Percentiles rank a stretch among this genome's conserved stretches.
These are phyloP conservation scores for Mucor sp. DNA, from an alignment of 371 early-diverging fungal species.

Conservation along the genomic window DNA sequence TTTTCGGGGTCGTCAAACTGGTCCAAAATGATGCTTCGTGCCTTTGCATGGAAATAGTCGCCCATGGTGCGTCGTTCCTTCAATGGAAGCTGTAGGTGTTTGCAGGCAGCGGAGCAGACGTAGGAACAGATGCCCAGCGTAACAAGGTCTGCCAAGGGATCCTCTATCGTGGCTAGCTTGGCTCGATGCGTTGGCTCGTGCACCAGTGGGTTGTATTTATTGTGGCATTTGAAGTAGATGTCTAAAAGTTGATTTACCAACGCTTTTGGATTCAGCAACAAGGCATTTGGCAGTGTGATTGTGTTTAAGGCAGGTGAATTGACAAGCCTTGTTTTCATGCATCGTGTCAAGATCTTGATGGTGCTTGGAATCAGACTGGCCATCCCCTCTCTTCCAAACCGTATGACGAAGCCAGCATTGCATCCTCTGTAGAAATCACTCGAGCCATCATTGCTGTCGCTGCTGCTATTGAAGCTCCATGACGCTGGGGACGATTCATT, in stretches of 20 bases:
- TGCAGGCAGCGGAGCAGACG: slow-evolving; percentile 15
- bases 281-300: neutral
- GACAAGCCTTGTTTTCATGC: neutral
- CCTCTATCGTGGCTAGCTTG: neutral
- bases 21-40: slow-evolving; percentile 16
- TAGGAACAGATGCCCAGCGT: slow-evolving; percentile 12
- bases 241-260: slow-evolving; percentile 1
- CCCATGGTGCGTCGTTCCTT: slow-evolving; percentile 11
- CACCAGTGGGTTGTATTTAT: slow-evolving; percentile 1
- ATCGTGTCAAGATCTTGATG: neutral
- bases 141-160: slow-evolving; percentile 5
- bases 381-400: neutral
- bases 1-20: slow-evolving; percentile 24
- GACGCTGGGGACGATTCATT: neutral
- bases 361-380: neutral
- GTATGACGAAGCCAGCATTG: neutral
- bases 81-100: neutral
- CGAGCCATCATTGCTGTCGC: neutral
- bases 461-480: neutral
- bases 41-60: slow-evolving; percentile 16
- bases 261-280: neutral
- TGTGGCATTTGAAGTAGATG: slow-evolving; percentile 19
- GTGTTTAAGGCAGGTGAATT: neutral
- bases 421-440: neutral
- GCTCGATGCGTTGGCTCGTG: slow-evolving; percentile 14